Base-by-base conservation (phyloP, 73 alveolate species). In the Uronychia binucleata region DNA sequence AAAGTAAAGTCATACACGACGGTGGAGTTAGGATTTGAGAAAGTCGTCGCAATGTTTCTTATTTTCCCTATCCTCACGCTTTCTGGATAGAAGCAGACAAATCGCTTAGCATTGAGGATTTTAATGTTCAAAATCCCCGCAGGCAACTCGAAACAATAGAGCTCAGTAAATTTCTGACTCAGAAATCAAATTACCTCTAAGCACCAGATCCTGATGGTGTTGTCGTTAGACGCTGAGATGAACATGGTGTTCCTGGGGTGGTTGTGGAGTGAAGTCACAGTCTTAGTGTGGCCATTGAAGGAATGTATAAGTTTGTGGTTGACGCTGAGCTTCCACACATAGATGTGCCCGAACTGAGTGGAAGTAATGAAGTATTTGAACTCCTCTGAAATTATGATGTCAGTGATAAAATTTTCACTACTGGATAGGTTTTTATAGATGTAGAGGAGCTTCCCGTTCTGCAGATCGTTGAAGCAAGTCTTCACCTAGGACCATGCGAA, bases 171-270 rank as follows among this genome's bases (percentile, higher is more conserved):
- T 74, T 88, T 88, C 81, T 82, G 60, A 8, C n/a, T 26, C 31
- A 30, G 13, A 30, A 82, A 27, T 30, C 29, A 11, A 13, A 33
- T 27, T 82, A 82, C 89, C 46, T 88, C 94, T 1, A 88, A 34
- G 58, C 90, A 88, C 90, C 90, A 88, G 1, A 88, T 88, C 31
- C 94, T 74, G 29, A 88, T 82, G 14, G 94, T 88, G 74, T 82
- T 88, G 75, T 88, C 94, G 31, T 82, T 88, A 28, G 90, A 80
- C n/a, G 94, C 94, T 30, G 90, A 82, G 19, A 88, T 88, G 59
- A 88, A 88, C 83, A 88, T 83, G 29, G 94, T 88, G 27, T 82
- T 60, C 13, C 34, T 77, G 1, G 94, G 94, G 34, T 82, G 90
- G 33, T 82, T 82, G 33, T 75, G 30, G 32, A 88, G 32, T 0